These are phyloP conservation scores for Yamadazyma epiphylla DNA, from an alignment of 1,139 yeast species.

Conservation along the genomic window DNA sequence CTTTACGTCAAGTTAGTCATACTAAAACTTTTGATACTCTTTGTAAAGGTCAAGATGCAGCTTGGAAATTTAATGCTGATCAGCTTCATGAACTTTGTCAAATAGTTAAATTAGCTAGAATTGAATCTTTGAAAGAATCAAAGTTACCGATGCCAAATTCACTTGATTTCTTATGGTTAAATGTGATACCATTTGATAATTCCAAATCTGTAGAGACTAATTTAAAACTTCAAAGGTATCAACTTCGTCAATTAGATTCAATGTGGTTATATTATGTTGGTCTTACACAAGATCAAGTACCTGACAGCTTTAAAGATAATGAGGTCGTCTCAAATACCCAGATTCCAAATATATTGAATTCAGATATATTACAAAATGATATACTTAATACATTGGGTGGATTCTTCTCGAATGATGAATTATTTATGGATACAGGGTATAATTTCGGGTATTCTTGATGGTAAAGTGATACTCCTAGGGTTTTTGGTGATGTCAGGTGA, in stretches of 20 bases:
- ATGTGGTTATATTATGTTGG: slow-evolving; percentile 9
- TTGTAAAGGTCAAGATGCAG: slow-evolving; percentile 6
- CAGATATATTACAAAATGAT: slow-evolving; percentile 3
- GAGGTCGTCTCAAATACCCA: slow-evolving; percentile 2
- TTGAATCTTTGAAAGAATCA: neutral
- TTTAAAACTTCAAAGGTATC: slow-evolving; percentile 9
- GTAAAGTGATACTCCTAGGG: too few species aligned
- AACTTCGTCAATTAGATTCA: slow-evolving; percentile 10
- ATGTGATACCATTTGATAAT: slow-evolving; percentile 10
- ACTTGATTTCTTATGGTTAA: slow-evolving; percentile 9
- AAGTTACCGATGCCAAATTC: neutral
- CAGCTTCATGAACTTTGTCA: slow-evolving; percentile 12
- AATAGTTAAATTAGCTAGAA: slow-evolving; percentile 1
- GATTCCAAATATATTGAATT: slow-evolving; percentile 5
- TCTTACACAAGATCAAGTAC: slow-evolving; percentile 3
- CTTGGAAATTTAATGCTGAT: slow-evolving; percentile 8
- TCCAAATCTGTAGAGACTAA: slow-evolving; percentile 8
- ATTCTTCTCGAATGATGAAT: slow-evolving; percentile 7
- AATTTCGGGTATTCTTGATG: too few species aligned
- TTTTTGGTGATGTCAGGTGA: too few species aligned
- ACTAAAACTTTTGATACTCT: slow-evolving; percentile 8
- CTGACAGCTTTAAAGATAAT: slow-evolving; percentile 2
- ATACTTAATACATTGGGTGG: slow-evolving; percentile 4
- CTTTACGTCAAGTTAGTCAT: slow-evolving; percentile 5
- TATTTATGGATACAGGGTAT: too few species aligned